Base-by-base conservation (phyloP, 2,329 filamentous ascomycete species). In the Alternaria arborescens region DNA sequence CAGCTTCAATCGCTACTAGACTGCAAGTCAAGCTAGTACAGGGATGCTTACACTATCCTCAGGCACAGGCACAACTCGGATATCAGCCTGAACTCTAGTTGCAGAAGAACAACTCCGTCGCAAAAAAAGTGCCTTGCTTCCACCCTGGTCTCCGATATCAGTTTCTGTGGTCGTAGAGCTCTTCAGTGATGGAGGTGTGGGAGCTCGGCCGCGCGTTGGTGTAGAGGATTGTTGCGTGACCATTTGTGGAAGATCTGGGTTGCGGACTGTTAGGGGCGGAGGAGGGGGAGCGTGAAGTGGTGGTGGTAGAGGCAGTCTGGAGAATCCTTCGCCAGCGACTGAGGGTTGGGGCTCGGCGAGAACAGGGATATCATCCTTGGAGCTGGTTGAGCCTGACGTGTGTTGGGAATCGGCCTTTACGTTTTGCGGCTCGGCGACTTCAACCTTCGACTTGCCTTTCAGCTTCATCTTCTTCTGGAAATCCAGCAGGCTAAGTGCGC, bases 371-470 rank as follows among this genome's bases (percentile, higher is more conserved):
- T 30, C 3, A 0, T 30, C 10, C 10, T 11, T 11, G 1, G 11
- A 0, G 0, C 28, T 30, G 8, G 4, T 30, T 30, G 10, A 30
- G 28, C 11, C 28, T 12, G 11, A 12, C 0, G 10, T 30, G 0
- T 11, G 14, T 7, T 16, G 14, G 12, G 32, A 36, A 5, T 42
- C 18, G 11, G 11, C 18, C 10, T 14, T 11, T 8, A 20, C 4
- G 4, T 36, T 16, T 1, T 22, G 10, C 1, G 20, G 10, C 20
- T 12, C 11, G 1, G 11, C 5, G 20, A 8, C 5, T 22, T 42
- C 18, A 8, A 5, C 11, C 5, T 14, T 42, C 0, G 40, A 14
- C 4, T 22, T 22, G 1, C 10, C 40, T 10, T 14, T 42, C 8
- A 2, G 10, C 20, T 22, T 22, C 5, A 3, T 12, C 20, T 42